These are phyloP conservation scores for Breynia disticha DNA, from an alignment of 441 rosid species.

Conservation along the genomic window DNA sequence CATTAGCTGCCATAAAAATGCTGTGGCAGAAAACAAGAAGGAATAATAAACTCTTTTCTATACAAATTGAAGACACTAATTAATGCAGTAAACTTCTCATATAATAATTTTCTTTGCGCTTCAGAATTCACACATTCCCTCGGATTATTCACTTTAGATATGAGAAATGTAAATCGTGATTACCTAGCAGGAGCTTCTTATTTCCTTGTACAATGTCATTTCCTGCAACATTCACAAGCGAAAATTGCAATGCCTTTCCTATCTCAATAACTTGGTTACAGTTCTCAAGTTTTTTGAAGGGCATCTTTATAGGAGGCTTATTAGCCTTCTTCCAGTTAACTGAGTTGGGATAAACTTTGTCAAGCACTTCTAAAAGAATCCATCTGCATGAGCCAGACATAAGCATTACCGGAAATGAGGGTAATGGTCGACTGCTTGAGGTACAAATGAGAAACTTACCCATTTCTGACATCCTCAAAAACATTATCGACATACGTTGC, in stretches of 20 bases:
- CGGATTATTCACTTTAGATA: not conserved
- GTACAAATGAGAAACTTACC: constrained; percentile 39
- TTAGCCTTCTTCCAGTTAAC: constrained; percentile 86
- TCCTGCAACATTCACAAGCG: constrained; percentile 95
- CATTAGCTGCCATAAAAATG: constrained; percentile 89
- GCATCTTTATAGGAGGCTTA: constrained; percentile 95
- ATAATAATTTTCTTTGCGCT: no score
- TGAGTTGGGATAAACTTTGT: constrained; percentile 65
- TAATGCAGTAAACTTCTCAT: not conserved
- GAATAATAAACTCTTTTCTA: constrained; percentile 2
- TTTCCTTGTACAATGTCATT: constrained; percentile 96
- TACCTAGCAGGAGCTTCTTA: constrained; percentile 82
- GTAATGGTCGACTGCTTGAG: constrained; percentile 4
- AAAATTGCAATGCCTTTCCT: constrained; percentile 69
- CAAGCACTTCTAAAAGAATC: constrained; percentile 89
- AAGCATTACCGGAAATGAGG: constrained; percentile 17
- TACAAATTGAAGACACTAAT: constrained; percentile 1
- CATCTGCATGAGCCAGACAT: constrained; percentile 41
- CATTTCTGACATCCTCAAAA: constrained; percentile 92
- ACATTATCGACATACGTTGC: constrained; percentile 71
- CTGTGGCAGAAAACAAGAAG: constrained; percentile 30
- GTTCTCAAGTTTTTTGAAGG: constrained; percentile 90
- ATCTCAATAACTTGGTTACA: constrained; percentile 77
- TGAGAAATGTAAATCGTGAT: constrained; percentile 11
- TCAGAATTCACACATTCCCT: no score